phyloP scores from a whole-genome alignment of 2,329 filamentous ascomycete genomes.

The Cladosporium oxysporum region DNA sequence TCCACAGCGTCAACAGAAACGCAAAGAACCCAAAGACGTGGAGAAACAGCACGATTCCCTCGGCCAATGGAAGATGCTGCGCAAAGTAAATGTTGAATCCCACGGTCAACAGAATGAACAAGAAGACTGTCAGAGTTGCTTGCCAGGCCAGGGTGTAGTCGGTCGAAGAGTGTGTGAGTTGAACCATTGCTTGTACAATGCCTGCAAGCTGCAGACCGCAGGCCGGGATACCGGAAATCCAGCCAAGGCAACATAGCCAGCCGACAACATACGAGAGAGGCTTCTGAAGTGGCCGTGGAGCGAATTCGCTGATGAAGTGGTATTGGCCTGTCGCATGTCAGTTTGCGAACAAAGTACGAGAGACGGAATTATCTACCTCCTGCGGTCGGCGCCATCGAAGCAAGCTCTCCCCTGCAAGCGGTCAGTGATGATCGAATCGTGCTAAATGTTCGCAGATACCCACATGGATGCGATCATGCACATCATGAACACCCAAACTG shows the following conservation, averaged over 20 bases:
- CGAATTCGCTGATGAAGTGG: conserved; percentile 44
- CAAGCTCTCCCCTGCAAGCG: conserved; percentile 34
- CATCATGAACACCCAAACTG: conserved; percentile 37
- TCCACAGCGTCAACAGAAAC: conserved; percentile 44
- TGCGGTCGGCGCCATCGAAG: conserved; percentile 37
- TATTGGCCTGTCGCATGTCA: conserved; percentile 26
- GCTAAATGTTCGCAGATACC: conserved; percentile 4
- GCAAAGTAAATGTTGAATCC: conserved; percentile 41
- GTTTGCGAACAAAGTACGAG: not conserved
- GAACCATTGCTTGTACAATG: conserved; percentile 36
- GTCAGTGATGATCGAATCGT: conserved; percentile 20
- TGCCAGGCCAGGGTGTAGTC: conserved; percentile 35
- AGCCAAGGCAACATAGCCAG: conserved; percentile 42
- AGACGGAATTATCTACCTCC: conserved; percentile 23
- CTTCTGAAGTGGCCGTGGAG: conserved; percentile 44
- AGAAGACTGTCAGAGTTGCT: conserved; percentile 34
- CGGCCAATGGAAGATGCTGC: conserved; percentile 37
- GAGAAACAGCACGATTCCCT: conserved; percentile 40
- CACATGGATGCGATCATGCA: conserved; percentile 36
- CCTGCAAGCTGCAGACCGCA: conserved; percentile 35
- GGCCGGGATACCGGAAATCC: conserved; percentile 36
- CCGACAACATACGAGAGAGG: conserved; percentile 50
- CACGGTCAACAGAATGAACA: conserved; percentile 40
- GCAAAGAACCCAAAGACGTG: conserved; percentile 49
- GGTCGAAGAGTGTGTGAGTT: conserved; percentile 30